Evolutionary conservation across 257 asterid genomes (phyloP), one percentile per base, ranked within the genome.

Genomic region (Solanum neorickii): DNA sequence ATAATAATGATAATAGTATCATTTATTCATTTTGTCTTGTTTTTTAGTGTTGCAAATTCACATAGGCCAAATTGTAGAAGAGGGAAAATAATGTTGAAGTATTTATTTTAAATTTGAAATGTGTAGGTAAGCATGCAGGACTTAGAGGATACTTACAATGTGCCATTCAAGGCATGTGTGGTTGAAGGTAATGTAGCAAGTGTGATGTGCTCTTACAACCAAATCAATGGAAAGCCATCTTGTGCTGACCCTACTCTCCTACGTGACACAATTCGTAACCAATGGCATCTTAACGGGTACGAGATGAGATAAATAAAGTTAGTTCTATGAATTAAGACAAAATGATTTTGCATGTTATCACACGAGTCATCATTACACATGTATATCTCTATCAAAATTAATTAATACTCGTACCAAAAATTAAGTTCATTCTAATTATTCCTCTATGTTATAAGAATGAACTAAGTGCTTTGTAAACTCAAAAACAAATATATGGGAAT

Each of bases 161-260:
- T 97, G 78, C 99, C 99, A 3, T 97, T 97, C 90, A 97, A 93
- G 87, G 98, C 96, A 6, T 97, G 99, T 89, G 98, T 97, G 47
- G 65, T 72, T 59, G 98, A 97, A 84, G 99, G 99, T 1, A 92
- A 83, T 84, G 99, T 95, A 25, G 99, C 99, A 1, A 97, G 99
- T 89, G 94, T 97, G 2, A 97, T 97, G 99, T 97, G 99, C 83
- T 97, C 99, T 0, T 95, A 97, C 95, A 95, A 97, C 88, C 96
- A 97, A 31, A 98, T 95, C 41, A 97, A 97, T 84, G 99, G 99
- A 80, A 94, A 88, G 86, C 99, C 99, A 29, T 93, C 99, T 8
- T 97, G 99, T 90, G 99, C 99, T 29, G 99, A 97, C 84, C 91
- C 96, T 11, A 83, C 47, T 72, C 97, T 97, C 74, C 98, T 97